A percentile compares a stretch with the other conserved stretches of the same genome.
Conservation (phyloP, 2,329 filamentous ascomycete species). For the Arthrobotrys musiformis region DNA sequence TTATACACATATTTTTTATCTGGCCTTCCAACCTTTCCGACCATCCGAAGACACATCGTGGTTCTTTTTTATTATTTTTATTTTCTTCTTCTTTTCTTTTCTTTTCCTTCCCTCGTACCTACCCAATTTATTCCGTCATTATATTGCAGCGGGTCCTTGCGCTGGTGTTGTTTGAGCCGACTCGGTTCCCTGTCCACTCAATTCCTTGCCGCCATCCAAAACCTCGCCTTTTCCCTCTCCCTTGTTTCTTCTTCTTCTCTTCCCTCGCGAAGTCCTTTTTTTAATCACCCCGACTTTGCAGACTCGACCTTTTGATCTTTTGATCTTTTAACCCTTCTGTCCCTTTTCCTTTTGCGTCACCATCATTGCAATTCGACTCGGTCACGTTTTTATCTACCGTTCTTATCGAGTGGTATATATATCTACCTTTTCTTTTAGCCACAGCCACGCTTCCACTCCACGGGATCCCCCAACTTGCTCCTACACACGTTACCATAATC, state of each 20-base stretch:
- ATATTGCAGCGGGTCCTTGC: conserved; percentile 45
- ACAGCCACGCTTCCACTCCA: too few relatives aligned
- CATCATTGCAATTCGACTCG: conserved; percentile 49
- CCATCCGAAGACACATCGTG: conserved; percentile 5
- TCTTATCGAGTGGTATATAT: conserved; percentile 3
- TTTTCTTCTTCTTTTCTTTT: conserved; percentile 6
- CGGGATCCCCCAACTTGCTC: too few relatives aligned
- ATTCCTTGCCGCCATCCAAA: conserved; percentile 48
- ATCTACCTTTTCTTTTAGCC: not conserved
- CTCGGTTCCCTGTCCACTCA: conserved; percentile 56
- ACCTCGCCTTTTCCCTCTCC: conserved; percentile 57
- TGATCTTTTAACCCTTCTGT: too few relatives aligned
- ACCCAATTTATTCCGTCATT: not conserved
- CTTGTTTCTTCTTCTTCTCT: conserved; percentile 36
- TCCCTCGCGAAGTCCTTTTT: conserved; percentile 37
- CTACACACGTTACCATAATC: conserved; percentile 29
- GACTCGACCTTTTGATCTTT: conserved; percentile 41
- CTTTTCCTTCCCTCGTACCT: not conserved
- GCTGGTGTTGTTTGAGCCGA: conserved; percentile 55
- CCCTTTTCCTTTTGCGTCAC: conserved; percentile 58
- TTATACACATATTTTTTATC: too few relatives aligned
- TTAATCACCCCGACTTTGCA: conserved; percentile 57
- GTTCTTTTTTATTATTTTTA: not conserved
- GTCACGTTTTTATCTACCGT: conserved; percentile 41
- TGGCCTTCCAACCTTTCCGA: not conserved